Evolutionary conservation across 2,329 filamentous ascomycete genomes (phyloP).

Genomic region (Aureobasidium lini): DNA sequence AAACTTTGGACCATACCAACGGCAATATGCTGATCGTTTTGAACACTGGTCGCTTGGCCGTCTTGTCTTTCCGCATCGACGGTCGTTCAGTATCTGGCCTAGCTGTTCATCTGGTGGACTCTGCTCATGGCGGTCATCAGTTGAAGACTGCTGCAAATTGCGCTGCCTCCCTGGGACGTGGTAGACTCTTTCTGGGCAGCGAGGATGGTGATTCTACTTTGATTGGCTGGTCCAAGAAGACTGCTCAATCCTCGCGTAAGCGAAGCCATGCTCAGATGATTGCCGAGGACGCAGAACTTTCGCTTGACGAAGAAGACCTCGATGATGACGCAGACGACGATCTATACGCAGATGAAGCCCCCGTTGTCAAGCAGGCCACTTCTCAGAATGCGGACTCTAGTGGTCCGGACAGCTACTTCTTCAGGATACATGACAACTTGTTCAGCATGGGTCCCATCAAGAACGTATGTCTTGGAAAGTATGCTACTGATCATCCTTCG

Average conservation of each 20-base stretch:
- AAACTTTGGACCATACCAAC: conserved; percentile 65
- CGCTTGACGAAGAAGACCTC: conserved; percentile 51
- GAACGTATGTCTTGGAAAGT: conserved; percentile 61
- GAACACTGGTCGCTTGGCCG: conserved; percentile 63
- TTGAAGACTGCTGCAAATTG: conserved; percentile 60
- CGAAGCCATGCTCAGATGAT: conserved; percentile 56
- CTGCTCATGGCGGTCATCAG: conserved; percentile 55
- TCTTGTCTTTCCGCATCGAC: conserved; percentile 78
- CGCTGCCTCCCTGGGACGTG: conserved; percentile 59
- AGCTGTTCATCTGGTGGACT: conserved; percentile 57
- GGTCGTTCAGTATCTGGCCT: conserved; percentile 87
- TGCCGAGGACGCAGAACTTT: conserved; percentile 38
- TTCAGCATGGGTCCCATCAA: conserved; percentile 73
- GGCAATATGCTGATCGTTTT: conserved; percentile 82
- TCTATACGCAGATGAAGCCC: conserved; percentile 53
- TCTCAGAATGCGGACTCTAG: conserved; percentile 32
- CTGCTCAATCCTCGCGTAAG: conserved; percentile 53
- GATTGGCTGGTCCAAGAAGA: conserved; percentile 68
- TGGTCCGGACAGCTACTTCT: conserved; percentile 59
- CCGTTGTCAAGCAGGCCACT: conserved; percentile 32
- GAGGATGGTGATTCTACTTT: conserved; percentile 75
- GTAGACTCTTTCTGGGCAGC: conserved; percentile 75
- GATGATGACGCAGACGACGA: conserved; percentile 54
- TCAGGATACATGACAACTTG: conserved; percentile 70
- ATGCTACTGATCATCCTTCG: conserved; percentile 30